A percentile compares a stretch with the other conserved stretches of the same genome.
These are phyloP conservation scores for Gliomastix tumulicola DNA, from an alignment of 2,329 filamentous ascomycete genomes.

Conservation along the genomic window DNA sequence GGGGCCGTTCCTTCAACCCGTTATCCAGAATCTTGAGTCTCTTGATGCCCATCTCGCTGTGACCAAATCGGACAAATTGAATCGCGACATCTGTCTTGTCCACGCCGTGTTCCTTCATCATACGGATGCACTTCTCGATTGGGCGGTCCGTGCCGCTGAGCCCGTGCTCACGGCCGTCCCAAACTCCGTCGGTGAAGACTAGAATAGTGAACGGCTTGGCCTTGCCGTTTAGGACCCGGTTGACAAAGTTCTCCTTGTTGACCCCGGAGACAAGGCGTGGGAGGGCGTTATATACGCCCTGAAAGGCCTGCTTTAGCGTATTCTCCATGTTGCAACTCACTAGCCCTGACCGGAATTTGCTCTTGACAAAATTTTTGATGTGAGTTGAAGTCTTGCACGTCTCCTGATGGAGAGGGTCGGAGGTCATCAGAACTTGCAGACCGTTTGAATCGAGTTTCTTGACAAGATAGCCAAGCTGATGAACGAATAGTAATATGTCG, in stretches of 20 bases:
- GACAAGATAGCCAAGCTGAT: neutral
- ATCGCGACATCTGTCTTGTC: neutral
- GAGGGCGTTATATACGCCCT: no score
- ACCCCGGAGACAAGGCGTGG: conserved; percentile 54
- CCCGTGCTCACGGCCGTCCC: neutral
- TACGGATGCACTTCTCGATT: neutral
- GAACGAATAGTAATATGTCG: neutral
- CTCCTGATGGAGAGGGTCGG: neutral
- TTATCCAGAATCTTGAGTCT: neutral
- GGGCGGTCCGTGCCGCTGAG: neutral
- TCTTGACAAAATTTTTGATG: neutral
- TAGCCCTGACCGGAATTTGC: neutral
- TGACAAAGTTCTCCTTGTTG: neutral
- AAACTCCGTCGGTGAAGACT: neutral
- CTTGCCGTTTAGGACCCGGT: neutral
- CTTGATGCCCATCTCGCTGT: neutral
- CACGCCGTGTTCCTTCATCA: neutral
- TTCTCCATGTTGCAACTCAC: neutral
- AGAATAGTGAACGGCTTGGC: neutral
- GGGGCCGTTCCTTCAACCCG: neutral
- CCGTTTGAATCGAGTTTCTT: neutral
- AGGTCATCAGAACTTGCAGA: neutral
- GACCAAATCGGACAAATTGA: neutral
- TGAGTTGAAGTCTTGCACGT: neutral
- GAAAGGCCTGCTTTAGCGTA: neutral